Evolutionary conservation across 805 yeast genomes (phyloP), one percentile per base, ranked within the genome.

Genomic region (Cyberlindnera xylosilytica): DNA sequence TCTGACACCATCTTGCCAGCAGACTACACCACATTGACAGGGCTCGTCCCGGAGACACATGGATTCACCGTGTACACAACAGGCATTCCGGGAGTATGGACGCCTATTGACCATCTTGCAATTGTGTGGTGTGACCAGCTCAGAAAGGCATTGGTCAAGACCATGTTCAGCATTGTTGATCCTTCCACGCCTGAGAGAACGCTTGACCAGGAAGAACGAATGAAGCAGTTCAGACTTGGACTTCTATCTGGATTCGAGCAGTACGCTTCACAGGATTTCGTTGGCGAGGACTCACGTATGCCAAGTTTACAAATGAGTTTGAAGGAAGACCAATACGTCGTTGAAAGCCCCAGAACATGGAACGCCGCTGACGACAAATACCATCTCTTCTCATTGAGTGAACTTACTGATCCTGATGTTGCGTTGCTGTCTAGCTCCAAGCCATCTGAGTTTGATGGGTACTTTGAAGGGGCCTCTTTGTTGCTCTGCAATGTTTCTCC

Each of bases 71-170:
- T 83, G 0, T 87, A 79, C 52, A 78, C 97, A 0, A 81, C 93
- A 0, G 90, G 96, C 1, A 83, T 91, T 10, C 96, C 96, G 0
- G 74, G 73, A 2, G 97, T 91, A 1, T 91, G 97, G 96, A 81
- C 96, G 1, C 85, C 97, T 1, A 81, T 89, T 31, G 98, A 91
- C 62, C 99, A 91, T 65, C 72, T 88, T 50, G 97, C 98, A 1
- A 81, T 93, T 36, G 96, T 91, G 2, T 91, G 99, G 99, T 91
- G 99, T 63, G 86, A 81, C 47, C 97, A 91, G 61, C 65, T 90
- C 29, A 73, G 97, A 39, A 69, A 74, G 39, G 76, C 72, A 13
- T 50, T 91, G 2, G 82, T 87, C 8, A 65, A 65, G 38, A 66
- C 81, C 0, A 56, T 93, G 28, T 63, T 85, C 36, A 83, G 77